phyloP scores from a whole-genome alignment of 1,139 yeast genomes.

The Sugiyamaella grinbergsii region DNA sequence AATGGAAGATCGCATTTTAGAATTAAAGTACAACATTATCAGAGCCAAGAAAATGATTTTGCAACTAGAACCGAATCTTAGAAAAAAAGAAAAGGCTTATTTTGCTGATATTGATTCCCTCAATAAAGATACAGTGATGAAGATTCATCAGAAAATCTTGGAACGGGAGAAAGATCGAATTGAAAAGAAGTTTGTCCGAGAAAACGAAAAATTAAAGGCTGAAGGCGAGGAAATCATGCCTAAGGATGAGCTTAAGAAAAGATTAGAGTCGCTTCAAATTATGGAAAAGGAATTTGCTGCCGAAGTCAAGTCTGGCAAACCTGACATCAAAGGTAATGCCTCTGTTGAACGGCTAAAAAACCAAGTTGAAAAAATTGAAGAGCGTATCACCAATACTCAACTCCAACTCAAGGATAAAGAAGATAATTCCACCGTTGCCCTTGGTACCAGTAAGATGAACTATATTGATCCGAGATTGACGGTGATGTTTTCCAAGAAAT shows the following conservation, averaged over 20 bases:
- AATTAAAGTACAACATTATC: slow-evolving; percentile 80
- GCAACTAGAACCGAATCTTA: slow-evolving; percentile 60
- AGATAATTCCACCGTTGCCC: slow-evolving; percentile 89
- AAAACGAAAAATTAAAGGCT: slow-evolving; percentile 68
- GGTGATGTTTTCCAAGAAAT: slow-evolving; percentile 85
- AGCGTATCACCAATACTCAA: slow-evolving; percentile 66
- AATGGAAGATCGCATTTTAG: slow-evolving; percentile 73
- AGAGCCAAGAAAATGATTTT: slow-evolving; percentile 72
- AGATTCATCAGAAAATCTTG: slow-evolving; percentile 58
- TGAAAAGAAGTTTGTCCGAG: slow-evolving; percentile 67
- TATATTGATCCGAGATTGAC: slow-evolving; percentile 94
- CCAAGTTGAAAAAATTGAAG: slow-evolving; percentile 74
- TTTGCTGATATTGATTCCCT: slow-evolving; percentile 75
- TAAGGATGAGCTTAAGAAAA: slow-evolving; percentile 59
- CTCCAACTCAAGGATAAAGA: slow-evolving; percentile 87
- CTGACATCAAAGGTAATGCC: slow-evolving; percentile 52
- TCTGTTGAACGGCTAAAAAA: slow-evolving; percentile 72
- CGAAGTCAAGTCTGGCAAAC: slow-evolving; percentile 65
- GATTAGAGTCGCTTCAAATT: slow-evolving; percentile 61
- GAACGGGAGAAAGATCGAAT: slow-evolving; percentile 65
- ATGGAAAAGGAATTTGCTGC: slow-evolving; percentile 54
- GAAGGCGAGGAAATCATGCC: slow-evolving; percentile 58
- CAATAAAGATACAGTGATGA: slow-evolving; percentile 61
- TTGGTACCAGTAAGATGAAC: slow-evolving; percentile 91
- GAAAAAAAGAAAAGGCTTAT: slow-evolving; percentile 51